Evolutionary conservation across 805 yeast species (phyloP).

Genomic region (Kurtzmaniella cleridarum): DNA sequence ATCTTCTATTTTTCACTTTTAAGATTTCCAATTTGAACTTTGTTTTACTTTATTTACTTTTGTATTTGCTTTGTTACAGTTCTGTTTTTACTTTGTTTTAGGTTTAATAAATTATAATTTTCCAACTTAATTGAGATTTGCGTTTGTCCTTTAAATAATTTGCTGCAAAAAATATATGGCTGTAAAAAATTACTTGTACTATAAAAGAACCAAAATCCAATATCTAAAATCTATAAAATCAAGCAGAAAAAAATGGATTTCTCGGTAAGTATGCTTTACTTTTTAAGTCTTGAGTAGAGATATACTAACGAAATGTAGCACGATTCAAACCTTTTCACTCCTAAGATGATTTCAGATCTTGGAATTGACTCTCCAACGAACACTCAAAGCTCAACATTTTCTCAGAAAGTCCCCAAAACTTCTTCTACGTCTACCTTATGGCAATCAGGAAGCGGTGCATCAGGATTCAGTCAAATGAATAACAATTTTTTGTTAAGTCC

Average conservation of each 20-base stretch:
- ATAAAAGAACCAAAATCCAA: not conserved
- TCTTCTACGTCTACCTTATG: no score
- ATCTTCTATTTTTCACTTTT: no score
- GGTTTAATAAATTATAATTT: no score
- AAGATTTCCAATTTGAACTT: not conserved
- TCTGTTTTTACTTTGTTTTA: no score
- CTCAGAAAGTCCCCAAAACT: no score
- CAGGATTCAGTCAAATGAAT: no score
- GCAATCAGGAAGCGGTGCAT: no score
- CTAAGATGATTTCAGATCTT: not conserved
- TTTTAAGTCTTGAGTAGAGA: not conserved
- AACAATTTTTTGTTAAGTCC: no score
- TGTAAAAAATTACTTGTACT: not conserved
- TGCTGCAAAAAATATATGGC: no score
- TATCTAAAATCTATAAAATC: not conserved
- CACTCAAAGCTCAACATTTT: not conserved
- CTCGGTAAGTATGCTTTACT: not conserved
- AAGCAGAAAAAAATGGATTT: not conserved
- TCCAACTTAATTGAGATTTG: no score
- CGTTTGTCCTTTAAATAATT: no score
- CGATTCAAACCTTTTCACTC: slow-evolving; percentile 1
- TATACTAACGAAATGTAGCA: not conserved
- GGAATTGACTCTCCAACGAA: not conserved
- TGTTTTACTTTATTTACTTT: no score
- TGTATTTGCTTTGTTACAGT: not conserved